Percentiles rank a stretch among this genome's conserved stretches.
phyloP scores from a whole-genome alignment of 768 basidiomycete genomes.

The Termitomyces sp. region DNA sequence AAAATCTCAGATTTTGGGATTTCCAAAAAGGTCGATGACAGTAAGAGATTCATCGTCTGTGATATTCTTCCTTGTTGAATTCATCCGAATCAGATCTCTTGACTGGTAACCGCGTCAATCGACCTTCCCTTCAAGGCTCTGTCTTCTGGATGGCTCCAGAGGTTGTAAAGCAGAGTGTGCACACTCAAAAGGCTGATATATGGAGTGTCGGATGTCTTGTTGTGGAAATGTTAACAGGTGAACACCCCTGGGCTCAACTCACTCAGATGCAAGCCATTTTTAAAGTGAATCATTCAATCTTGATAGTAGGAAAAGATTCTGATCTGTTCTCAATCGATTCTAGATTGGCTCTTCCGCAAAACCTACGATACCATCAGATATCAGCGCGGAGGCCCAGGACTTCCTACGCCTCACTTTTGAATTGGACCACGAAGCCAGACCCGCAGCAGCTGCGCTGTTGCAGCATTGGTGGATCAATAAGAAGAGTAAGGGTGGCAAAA shows the following conservation, averaged over 20 bases:
- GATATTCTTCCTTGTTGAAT: neutral
- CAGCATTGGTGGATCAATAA: constrained; percentile 67
- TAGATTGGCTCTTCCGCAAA: constrained; percentile 91
- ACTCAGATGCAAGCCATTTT: constrained; percentile 99
- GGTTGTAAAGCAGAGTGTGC: constrained; percentile 92
- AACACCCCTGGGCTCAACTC: constrained; percentile 92
- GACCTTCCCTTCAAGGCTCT: constrained; percentile 93
- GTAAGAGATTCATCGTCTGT: constrained; percentile 38
- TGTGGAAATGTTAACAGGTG: constrained; percentile 95
- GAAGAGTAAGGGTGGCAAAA: constrained; percentile 23
- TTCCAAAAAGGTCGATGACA: constrained; percentile 95
- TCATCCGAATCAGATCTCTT: constrained; percentile 28
- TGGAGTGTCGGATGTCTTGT: constrained; percentile 96
- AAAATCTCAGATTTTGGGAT: constrained; percentile 98
- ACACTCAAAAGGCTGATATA: constrained; percentile 90
- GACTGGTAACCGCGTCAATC: constrained; percentile 66
- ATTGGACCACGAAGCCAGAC: constrained; percentile 73
- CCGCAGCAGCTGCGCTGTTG: constrained; percentile 71
- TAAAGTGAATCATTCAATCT: constrained; percentile 48
- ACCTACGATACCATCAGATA: constrained; percentile 87
- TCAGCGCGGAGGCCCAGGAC: constrained; percentile 81
- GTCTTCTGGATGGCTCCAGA: constrained; percentile 99
- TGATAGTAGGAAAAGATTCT: neutral
- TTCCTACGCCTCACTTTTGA: constrained; percentile 88
- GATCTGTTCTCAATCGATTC: neutral